phyloP scores from a whole-genome alignment of 768 basidiomycete species.

The Mycena olivaceomarginata region DNA sequence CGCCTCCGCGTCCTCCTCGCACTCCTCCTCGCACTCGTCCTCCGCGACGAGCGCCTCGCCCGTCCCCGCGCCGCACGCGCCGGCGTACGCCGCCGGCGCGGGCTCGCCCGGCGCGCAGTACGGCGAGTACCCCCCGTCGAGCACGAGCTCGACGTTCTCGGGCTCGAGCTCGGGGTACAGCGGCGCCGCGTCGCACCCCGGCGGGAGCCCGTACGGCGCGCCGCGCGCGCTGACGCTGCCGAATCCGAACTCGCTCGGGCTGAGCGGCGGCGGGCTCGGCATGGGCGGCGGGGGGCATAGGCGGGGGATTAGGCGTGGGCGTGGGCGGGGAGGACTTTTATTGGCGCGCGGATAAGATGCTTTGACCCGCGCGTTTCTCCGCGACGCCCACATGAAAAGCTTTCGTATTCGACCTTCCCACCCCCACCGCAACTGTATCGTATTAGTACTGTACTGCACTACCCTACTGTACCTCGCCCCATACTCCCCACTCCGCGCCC shows the following conservation, averaged over 20 bases:
- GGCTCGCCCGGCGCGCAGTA: no score
- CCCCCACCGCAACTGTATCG: no score
- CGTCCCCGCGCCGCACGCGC: background rate
- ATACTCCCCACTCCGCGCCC: no score
- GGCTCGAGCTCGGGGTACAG: no score
- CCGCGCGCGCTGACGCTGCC: background rate
- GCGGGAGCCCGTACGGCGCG: background rate
- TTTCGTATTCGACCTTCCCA: no score
- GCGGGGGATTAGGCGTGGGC: background rate
- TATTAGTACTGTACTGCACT: no score
- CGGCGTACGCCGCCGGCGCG: background rate
- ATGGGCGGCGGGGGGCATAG: background rate
- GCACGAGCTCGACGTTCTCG: no score
- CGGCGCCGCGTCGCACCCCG: no score
- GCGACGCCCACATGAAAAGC: no score
- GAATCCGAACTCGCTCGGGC: background rate
- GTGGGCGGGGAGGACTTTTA: background rate
- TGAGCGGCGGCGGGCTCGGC: background rate
- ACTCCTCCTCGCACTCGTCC: background rate
- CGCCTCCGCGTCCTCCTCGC: slow-evolving; percentile 28
- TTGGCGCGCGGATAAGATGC: background rate
- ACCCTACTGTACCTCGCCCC: no score
- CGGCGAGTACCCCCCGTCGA: no score
- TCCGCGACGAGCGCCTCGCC: background rate
- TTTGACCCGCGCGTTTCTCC: background rate